These are phyloP conservation scores for Eutrema salsugineum DNA, from an alignment of 441 rosid species.

Conservation along the genomic window DNA sequence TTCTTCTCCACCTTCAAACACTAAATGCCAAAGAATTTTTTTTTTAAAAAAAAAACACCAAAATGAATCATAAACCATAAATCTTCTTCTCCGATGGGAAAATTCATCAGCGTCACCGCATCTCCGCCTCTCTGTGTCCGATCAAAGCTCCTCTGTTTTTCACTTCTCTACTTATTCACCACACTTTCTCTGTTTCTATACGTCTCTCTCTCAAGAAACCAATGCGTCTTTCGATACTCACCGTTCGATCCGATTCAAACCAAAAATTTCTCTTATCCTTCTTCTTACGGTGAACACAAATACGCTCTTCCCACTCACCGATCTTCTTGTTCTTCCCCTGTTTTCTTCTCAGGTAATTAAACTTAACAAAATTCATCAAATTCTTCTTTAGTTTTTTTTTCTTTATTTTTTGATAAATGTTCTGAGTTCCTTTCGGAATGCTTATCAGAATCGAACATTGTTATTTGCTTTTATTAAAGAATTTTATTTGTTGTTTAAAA, in stretches of 20 bases:
- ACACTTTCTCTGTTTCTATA: slow-evolving; percentile 52
- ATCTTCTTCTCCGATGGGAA: slow-evolving; percentile 16
- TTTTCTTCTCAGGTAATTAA: slow-evolving; percentile 59
- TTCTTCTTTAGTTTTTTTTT: no score
- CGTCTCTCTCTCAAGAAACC: slow-evolving; percentile 45
- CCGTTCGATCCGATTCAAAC: slow-evolving; percentile 72
- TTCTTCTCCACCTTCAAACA: background rate
- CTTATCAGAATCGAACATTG: no score
- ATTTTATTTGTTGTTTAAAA: no score
- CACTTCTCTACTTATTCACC: slow-evolving; percentile 60
- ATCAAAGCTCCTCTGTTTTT: slow-evolving; percentile 78
- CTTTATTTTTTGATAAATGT: no score
- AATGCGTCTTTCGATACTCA: slow-evolving; percentile 78
- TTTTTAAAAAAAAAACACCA: background rate
- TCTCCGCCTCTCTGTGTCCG: slow-evolving; percentile 50
- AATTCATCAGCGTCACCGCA: slow-evolving; percentile 12
- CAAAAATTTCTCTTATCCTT: slow-evolving; percentile 72
- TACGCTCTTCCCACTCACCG: slow-evolving; percentile 72
- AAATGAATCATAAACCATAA: background rate
- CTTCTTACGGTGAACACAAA: slow-evolving; percentile 80
- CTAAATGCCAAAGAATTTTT: background rate
- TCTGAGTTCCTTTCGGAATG: no score
- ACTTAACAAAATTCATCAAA: background rate
- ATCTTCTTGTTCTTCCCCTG: slow-evolving; percentile 63
- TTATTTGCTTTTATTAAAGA: no score